These are phyloP conservation scores for cucumber (Cucumis sativus) DNA, from an alignment of 306 rosid species.

Conservation along the genomic window Cucumber_9930_V3 NC_026661.2:15475501-15476000, in stretches of 20 bases:
- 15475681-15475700: background rate
- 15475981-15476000: background rate
- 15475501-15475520: no score
- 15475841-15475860: background rate
- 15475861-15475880: background rate
- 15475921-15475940: background rate
- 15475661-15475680: background rate
- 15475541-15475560: no score
- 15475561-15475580: no score
- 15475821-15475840: background rate
- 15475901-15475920: background rate
- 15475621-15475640: background rate
- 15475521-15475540: no score
- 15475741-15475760: background rate
- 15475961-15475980: background rate
- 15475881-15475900: background rate
- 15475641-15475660: background rate
- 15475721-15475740: background rate
- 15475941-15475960: background rate
- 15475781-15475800: background rate
- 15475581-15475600: no score
- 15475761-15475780: background rate
- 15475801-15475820: background rate
- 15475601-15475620: background rate
- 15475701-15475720: background rate